Percentiles rank a stretch among this genome's conserved stretches.
Evolutionary conservation across 352 stramenopile genomes (phyloP).

Genomic region (Pythium aquatile): DNA sequence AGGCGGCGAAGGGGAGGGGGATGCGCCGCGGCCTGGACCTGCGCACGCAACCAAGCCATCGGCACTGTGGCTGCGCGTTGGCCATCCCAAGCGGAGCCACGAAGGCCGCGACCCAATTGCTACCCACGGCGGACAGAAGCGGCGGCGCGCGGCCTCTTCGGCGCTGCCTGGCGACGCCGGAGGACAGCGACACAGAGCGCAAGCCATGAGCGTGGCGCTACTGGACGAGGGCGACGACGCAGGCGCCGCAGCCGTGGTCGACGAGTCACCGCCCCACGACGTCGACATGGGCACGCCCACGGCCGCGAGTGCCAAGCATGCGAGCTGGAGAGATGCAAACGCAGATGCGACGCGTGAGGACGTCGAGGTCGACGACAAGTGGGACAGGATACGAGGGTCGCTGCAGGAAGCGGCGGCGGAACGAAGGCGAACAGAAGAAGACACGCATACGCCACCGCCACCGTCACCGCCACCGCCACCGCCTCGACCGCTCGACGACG

Average conservation of each 20-base stretch:
- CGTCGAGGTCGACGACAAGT: neutral
- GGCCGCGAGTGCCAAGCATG: neutral
- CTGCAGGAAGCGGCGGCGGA: neutral
- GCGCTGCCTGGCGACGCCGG: neutral
- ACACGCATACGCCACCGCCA: neutral
- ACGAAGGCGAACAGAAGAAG: neutral
- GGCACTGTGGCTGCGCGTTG: neutral
- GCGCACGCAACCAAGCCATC: neutral
- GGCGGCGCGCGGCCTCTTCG: neutral
- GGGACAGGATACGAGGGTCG: neutral
- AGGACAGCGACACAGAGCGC: neutral
- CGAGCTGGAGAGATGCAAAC: neutral
- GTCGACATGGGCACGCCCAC: conserved; percentile 20
- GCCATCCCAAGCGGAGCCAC: neutral
- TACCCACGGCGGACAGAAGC: neutral
- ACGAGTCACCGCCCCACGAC: conserved; percentile 10
- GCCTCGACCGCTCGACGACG: neutral
- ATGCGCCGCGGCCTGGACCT: conserved; percentile 7
- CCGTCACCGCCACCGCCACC: neutral
- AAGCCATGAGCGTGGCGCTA: conserved; percentile 13
- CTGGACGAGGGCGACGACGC: neutral
- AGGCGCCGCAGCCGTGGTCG: conserved; percentile 5
- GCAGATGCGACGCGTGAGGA: neutral
- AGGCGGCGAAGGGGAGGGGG: conserved; percentile 5
- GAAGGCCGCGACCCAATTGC: neutral